Conservation (phyloP, 2,329 filamentous ascomycete genomes). For the Fusarium oxysporum region DNA sequence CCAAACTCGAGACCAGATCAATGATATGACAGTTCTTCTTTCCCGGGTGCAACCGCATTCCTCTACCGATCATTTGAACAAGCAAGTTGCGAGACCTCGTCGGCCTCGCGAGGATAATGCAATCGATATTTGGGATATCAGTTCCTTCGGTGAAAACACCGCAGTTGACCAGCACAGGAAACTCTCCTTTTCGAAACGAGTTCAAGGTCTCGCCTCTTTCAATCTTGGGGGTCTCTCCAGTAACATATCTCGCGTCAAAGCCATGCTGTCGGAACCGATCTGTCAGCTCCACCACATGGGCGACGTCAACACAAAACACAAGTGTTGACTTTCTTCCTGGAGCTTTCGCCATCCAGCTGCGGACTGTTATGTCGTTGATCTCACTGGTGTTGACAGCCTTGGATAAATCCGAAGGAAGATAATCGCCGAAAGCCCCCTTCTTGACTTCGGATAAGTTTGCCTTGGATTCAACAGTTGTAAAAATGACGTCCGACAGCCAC, state of each 20-base stretch:
- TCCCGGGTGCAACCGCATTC: constrained; percentile 82
- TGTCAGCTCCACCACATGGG: constrained; percentile 82
- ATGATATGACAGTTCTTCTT: constrained; percentile 95
- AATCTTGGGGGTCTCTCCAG: constrained; percentile 78
- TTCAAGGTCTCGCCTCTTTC: constrained; percentile 77
- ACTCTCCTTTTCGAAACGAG: constrained; percentile 80
- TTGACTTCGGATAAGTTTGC: constrained; percentile 81
- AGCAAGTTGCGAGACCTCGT: constrained; percentile 94
- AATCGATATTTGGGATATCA: constrained; percentile 97
- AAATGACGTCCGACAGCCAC: constrained; percentile 91
- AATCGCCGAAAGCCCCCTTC: constrained; percentile 76
- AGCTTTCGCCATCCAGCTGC: constrained; percentile 86
- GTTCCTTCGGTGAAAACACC: constrained; percentile 98
- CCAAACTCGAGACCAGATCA: constrained; percentile 90
- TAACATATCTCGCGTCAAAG: constrained; percentile 88
- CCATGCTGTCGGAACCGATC: constrained; percentile 80
- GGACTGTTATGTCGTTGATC: constrained; percentile 86
- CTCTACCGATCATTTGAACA: constrained; percentile 97
- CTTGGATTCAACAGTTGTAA: constrained; percentile 89
- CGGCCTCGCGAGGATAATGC: constrained; percentile 86
- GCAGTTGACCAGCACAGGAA: constrained; percentile 91
- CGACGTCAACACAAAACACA: constrained; percentile 92
- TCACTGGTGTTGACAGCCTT: constrained; percentile 82
- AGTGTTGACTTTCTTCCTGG: constrained; percentile 82
- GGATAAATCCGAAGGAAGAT: constrained; percentile 81